A percentile compares a stretch with the other conserved stretches of the same genome.
These are phyloP conservation scores for Annona cherimola DNA, from an alignment of 164 flowering plant species.

Conservation along the genomic window DNA sequence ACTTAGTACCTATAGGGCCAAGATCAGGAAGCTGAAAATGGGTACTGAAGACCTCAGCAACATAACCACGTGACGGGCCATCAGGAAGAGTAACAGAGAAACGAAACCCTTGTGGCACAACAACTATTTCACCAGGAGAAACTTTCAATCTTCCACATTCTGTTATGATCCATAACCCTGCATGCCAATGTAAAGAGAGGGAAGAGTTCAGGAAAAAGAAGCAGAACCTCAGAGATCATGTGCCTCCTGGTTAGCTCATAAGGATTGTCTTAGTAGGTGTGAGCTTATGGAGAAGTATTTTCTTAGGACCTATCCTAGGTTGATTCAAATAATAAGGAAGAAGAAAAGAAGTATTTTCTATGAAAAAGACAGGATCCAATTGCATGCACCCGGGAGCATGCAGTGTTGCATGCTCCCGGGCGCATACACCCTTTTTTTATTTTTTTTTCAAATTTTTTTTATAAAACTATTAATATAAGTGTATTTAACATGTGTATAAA, in stretches of 20 bases:
- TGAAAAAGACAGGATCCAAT: too few relatives aligned
- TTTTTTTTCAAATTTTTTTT: too few relatives aligned
- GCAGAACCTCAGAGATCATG: too few relatives aligned
- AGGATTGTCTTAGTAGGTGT: not conserved
- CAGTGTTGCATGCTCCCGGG: too few relatives aligned
- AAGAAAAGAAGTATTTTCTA: too few relatives aligned
- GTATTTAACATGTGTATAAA: too few relatives aligned
- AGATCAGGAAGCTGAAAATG: conserved; percentile 97
- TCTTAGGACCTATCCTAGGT: too few relatives aligned
- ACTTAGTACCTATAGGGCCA: conserved; percentile 78
- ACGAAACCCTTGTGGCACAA: conserved; percentile 91
- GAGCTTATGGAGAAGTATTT: too few relatives aligned
- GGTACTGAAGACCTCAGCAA: conserved; percentile 83
- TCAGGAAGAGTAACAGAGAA: conserved; percentile 72
- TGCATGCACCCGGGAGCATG: too few relatives aligned
- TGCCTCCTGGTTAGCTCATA: not conserved
- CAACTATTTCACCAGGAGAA: conserved; percentile 82
- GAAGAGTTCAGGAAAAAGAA: not conserved
- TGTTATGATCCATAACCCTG: conserved; percentile 83
- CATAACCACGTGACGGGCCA: conserved; percentile 91
- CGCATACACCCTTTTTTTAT: too few relatives aligned
- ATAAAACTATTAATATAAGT: too few relatives aligned
- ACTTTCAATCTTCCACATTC: conserved; percentile 83
- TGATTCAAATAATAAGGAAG: too few relatives aligned
- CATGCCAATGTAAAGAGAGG: not conserved